These are phyloP conservation scores for Vanrija humicola DNA, from an alignment of 1,284 basidiomycete genomes.

Conservation along the genomic window DNA sequence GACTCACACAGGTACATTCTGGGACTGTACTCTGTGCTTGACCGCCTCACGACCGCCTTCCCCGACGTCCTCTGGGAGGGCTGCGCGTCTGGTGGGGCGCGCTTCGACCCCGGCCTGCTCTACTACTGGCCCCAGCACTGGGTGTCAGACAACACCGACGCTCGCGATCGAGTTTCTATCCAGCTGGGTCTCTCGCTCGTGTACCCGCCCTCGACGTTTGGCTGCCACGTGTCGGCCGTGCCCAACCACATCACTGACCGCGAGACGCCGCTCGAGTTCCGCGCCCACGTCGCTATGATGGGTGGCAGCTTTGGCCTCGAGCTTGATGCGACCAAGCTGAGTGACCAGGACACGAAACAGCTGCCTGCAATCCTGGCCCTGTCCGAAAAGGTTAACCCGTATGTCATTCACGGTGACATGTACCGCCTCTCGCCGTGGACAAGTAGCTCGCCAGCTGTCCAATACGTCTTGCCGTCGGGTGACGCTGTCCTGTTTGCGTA, in stretches of 20 bases:
- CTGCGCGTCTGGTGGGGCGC: conserved; percentile 36
- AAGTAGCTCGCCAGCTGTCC: conserved; percentile 29
- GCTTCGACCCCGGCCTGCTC: conserved; percentile 34
- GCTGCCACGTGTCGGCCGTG: conserved; percentile 29
- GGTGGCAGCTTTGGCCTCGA: conserved; percentile 37
- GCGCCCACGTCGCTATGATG: conserved; percentile 42
- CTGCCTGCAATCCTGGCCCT: conserved; percentile 22
- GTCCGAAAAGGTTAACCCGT: conserved; percentile 21
- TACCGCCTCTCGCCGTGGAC: conserved; percentile 22
- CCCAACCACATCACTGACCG: conserved; percentile 33
- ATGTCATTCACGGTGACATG: conserved; percentile 27
- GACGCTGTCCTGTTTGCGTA: conserved; percentile 11
- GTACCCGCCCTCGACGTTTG: conserved; percentile 30
- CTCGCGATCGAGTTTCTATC: conserved; percentile 28
- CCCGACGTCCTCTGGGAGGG: conserved; percentile 36
- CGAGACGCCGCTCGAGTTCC: conserved; percentile 30
- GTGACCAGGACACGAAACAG: conserved; percentile 13
- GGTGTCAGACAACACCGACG: conserved; percentile 39
- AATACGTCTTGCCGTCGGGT: conserved; percentile 12
- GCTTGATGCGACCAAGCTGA: conserved; percentile 25
- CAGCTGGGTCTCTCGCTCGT: conserved; percentile 31
- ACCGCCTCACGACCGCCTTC: conserved; percentile 23
- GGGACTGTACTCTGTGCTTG: conserved; percentile 33
- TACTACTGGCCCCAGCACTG: conserved; percentile 33
- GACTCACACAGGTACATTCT: conserved; percentile 31